Percentiles rank a stretch among this genome's conserved stretches.
phyloP scores from a whole-genome alignment of 306 rosid genomes.

The Glycine latifolia region DNA sequence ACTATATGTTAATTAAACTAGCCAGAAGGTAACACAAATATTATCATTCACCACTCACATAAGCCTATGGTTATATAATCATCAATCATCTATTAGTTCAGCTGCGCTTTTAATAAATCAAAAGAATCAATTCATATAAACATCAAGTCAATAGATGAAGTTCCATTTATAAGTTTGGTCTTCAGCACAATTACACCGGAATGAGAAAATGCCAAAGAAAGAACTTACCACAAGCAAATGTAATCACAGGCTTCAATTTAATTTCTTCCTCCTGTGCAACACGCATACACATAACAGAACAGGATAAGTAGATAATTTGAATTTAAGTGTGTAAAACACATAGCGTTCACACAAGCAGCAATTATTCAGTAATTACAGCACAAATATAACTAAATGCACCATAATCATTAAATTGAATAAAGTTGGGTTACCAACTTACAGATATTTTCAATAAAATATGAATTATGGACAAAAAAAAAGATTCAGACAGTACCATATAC shows the following conservation, averaged over 20 bases:
- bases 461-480: not conserved
- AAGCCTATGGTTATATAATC: too few species aligned
- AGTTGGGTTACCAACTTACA: not conserved
- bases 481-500: not conserved
- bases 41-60: not conserved
- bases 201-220: conserved; percentile 32
- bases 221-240: conserved; percentile 85
- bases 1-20: conserved; percentile 28
- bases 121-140: conserved; percentile 13
- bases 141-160: conserved; percentile 14
- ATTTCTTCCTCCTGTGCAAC: conserved; percentile 90
- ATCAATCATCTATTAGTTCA: too few species aligned
- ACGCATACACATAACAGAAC: conserved; percentile 24
- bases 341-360: not conserved
- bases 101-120: not conserved
- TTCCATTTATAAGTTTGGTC: conserved; percentile 3
- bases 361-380: conserved; percentile 5
- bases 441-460: not conserved
- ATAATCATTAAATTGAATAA: conserved; percentile 6
- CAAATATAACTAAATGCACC: conserved; percentile 22
- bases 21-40: conserved; percentile 29
- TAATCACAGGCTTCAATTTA: conserved; percentile 91
- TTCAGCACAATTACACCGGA: conserved; percentile 21
- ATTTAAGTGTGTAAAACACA: not conserved
- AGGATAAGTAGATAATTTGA: not conserved